Conservation (phyloP, 108 stramenopile species). For the Seminavis robusta region DNA sequence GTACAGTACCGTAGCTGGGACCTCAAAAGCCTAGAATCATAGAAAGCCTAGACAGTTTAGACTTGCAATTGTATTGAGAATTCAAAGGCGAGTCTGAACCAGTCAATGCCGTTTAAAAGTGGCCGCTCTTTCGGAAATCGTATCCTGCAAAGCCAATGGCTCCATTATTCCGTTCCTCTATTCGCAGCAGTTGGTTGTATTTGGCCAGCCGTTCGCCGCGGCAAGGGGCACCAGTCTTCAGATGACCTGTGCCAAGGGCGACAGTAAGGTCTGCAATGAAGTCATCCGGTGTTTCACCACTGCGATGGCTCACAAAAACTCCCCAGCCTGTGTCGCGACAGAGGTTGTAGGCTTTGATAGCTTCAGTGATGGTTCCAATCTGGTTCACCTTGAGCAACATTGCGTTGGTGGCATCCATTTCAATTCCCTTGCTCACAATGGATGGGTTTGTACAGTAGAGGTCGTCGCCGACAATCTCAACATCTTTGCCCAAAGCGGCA, state of each 20-base stretch:
- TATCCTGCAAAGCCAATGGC: neutral
- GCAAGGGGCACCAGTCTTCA: conserved; percentile 97
- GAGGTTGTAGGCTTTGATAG: conserved; percentile 89
- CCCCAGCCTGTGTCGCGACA: conserved; percentile 93
- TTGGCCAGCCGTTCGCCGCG: conserved; percentile 88
- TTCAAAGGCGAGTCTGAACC: too few species aligned
- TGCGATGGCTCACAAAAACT: conserved; percentile 91
- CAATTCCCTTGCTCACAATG: conserved; percentile 79
- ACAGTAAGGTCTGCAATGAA: conserved; percentile 95
- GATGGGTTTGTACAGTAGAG: conserved; percentile 89
- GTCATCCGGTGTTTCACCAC: conserved; percentile 90
- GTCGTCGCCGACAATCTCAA: conserved; percentile 94
- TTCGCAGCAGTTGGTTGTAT: conserved; percentile 82
- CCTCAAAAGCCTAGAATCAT: too few species aligned
- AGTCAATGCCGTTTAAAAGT: too few species aligned
- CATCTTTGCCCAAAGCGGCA: conserved; percentile 58
- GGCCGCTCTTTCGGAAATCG: neutral
- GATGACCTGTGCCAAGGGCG: conserved; percentile 91
- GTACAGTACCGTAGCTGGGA: too few species aligned
- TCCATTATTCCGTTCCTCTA: conserved; percentile 33
- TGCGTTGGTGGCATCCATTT: conserved; percentile 76
- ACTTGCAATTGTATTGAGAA: too few species aligned
- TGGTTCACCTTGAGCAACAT: conserved; percentile 96
- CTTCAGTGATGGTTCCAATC: conserved; percentile 93
- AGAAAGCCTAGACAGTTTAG: too few species aligned